A percentile compares a stretch with the other conserved stretches of the same genome.
Conservation (phyloP, 1,139 yeast genomes). For the Yamadazyma mexicana region DNA sequence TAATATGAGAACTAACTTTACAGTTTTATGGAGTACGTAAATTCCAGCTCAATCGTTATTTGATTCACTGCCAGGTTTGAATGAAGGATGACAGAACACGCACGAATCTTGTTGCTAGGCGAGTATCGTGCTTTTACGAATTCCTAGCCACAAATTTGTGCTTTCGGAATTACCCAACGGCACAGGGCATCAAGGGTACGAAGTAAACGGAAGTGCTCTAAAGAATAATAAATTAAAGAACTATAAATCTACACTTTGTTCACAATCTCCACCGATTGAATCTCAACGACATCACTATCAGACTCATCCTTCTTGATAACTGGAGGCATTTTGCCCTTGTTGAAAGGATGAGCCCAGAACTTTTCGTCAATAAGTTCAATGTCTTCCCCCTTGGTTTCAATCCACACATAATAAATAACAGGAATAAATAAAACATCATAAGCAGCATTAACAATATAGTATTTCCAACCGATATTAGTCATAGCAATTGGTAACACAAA, state of each 20-base stretch:
- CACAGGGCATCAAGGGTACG: too few relatives aligned
- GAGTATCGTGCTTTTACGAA: too few relatives aligned
- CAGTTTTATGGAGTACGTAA: too few relatives aligned
- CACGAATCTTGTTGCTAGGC: too few relatives aligned
- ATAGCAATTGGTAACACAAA: conserved; percentile 17
- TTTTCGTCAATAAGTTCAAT: conserved; percentile 8
- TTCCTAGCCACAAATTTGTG: too few relatives aligned
- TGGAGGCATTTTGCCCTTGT: conserved; percentile 1
- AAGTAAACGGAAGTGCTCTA: too few relatives aligned
- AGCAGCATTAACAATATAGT: conserved; percentile 15
- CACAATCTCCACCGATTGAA: conserved; percentile 1
- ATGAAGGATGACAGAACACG: too few relatives aligned
- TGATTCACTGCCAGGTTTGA: too few relatives aligned
- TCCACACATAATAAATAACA: conserved; percentile 15
- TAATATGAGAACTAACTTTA: too few relatives aligned
- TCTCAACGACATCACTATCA: conserved; percentile 1
- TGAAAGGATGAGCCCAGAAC: conserved; percentile 8
- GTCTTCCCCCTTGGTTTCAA: conserved; percentile 16
- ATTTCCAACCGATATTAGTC: conserved; percentile 15
- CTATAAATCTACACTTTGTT: neutral
- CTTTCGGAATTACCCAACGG: too few relatives aligned
- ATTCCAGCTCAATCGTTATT: too few relatives aligned
- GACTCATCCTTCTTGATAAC: conserved; percentile 2
- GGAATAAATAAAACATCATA: conserved; percentile 15
- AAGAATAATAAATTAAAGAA: too few relatives aligned